Conservation (phyloP, 1,139 yeast genomes). For the Sugiyamaella sp. region DNA sequence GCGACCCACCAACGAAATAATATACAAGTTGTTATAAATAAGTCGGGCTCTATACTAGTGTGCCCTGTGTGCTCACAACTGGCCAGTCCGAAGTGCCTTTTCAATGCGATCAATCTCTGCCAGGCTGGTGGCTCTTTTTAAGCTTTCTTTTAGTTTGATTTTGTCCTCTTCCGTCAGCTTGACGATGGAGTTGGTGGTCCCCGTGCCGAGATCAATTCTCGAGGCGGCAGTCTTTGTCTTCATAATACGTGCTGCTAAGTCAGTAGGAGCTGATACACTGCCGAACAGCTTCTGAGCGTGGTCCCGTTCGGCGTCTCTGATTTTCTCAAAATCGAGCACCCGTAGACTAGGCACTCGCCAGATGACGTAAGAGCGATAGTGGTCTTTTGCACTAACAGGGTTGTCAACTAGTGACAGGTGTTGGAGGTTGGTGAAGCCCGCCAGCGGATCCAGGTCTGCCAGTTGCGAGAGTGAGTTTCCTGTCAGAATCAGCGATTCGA, state of each 20-base stretch:
- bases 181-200: constrained; percentile 30
- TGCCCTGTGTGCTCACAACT: too few relatives aligned
- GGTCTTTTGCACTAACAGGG: constrained; percentile 54
- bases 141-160: constrained; percentile 52
- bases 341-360: constrained; percentile 65
- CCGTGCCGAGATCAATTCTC: constrained; percentile 25
- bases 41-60: too few relatives aligned
- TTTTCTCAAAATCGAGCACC: constrained; percentile 67
- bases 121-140: constrained; percentile 65
- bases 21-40: too few relatives aligned
- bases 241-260: constrained; percentile 37
- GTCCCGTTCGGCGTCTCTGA: constrained; percentile 58
- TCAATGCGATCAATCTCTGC: constrained; percentile 79
- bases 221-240: constrained; percentile 6
- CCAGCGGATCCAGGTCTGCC: constrained; percentile 46
- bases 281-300: constrained; percentile 55
- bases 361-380: constrained; percentile 63
- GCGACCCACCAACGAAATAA: too few relatives aligned
- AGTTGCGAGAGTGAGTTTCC: constrained; percentile 55
- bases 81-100: constrained; percentile 49
- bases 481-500: constrained; percentile 55
- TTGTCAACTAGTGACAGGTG: constrained; percentile 62
- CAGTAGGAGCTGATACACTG: constrained; percentile 39
- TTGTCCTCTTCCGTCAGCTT: constrained; percentile 60
- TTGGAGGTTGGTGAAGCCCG: constrained; percentile 46